Conservation (phyloP, 2,329 filamentous ascomycete species). For the Gliomastix tumulicola region DNA sequence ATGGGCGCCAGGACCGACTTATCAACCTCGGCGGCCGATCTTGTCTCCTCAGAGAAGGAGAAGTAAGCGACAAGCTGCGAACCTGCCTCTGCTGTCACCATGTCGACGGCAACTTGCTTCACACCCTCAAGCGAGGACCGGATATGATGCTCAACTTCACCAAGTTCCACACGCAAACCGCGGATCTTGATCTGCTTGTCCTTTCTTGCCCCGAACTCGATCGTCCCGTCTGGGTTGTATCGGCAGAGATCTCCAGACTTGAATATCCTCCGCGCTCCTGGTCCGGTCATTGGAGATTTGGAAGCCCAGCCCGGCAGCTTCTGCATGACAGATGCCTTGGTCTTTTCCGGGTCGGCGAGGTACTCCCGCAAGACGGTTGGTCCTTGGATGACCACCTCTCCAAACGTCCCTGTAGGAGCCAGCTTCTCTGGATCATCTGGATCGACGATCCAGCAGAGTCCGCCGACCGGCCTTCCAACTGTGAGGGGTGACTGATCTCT, state of each 20-base stretch:
- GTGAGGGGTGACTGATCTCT: neutral
- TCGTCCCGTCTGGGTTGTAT: constrained; percentile 3
- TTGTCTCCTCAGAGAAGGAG: constrained; percentile 1
- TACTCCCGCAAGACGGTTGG: constrained; percentile 14
- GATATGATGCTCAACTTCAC: constrained; percentile 6
- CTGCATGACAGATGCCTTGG: constrained; percentile 24
- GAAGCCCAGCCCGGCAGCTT: constrained; percentile 6
- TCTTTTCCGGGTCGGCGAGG: constrained; percentile 10
- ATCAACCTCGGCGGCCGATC: neutral
- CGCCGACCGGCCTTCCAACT: constrained; percentile 5
- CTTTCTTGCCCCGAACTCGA: constrained; percentile 12
- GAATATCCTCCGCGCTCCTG: constrained; percentile 9
- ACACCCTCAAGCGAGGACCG: neutral
- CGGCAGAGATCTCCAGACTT: constrained; percentile 6
- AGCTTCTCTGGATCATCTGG: constrained; percentile 15
- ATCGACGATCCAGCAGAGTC: constrained; percentile 20
- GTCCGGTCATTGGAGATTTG: neutral
- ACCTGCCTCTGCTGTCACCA: constrained; percentile 2
- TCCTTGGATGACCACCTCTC: constrained; percentile 17
- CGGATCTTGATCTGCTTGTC: constrained; percentile 36
- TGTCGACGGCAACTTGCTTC: constrained; percentile 4
- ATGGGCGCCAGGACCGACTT: constrained; percentile 5
- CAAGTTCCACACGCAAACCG: constrained; percentile 42
- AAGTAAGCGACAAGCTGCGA: constrained; percentile 1
- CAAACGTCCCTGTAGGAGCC: constrained; percentile 13